Percentiles rank a stretch among this genome's conserved stretches.
Evolutionary conservation across 83 land plant species (phyloP).

Genomic region (Diphasiastrum complanatum): DNA sequence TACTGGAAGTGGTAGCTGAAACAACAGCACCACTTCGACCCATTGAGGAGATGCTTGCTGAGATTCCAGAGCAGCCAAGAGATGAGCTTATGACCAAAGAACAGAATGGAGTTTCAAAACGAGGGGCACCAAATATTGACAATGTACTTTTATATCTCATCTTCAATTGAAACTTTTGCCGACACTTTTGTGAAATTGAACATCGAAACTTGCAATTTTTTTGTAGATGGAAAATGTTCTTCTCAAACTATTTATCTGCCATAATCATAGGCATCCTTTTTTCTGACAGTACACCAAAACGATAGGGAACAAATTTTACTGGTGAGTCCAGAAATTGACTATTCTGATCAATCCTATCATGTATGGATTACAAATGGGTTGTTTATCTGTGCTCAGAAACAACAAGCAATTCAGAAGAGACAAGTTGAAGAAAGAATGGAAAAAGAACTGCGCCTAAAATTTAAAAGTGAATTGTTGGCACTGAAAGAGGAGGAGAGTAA

Average conservation of each 20-base stretch:
- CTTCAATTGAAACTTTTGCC: too few relatives aligned
- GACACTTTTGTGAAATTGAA: too few relatives aligned
- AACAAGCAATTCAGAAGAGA: neutral
- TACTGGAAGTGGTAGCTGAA: slow-evolving; percentile 88
- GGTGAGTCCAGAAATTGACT: too few relatives aligned
- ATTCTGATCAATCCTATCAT: too few relatives aligned
- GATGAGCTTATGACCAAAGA: slow-evolving; percentile 10
- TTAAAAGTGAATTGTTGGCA: neutral
- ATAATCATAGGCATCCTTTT: too few relatives aligned
- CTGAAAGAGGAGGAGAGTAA: slow-evolving; percentile 11
- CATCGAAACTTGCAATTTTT: too few relatives aligned
- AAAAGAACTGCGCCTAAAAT: slow-evolving; percentile 1
- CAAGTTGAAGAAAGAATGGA: neutral
- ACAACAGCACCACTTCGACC: slow-evolving; percentile 77
- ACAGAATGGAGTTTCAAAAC: slow-evolving; percentile 2
- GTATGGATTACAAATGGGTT: neutral
- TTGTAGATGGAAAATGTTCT: too few relatives aligned
- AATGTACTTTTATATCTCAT: neutral
- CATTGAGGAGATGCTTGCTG: slow-evolving; percentile 61
- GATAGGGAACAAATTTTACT: too few relatives aligned
- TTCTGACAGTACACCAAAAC: too few relatives aligned
- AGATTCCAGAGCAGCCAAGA: slow-evolving; percentile 56
- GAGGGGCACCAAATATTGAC: slow-evolving; percentile 10
- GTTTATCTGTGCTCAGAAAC: neutral
- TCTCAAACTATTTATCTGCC: too few relatives aligned